Evolutionary conservation across 2,329 filamentous ascomycete species (phyloP).

Genomic region (Epicoccum nigrum): DNA sequence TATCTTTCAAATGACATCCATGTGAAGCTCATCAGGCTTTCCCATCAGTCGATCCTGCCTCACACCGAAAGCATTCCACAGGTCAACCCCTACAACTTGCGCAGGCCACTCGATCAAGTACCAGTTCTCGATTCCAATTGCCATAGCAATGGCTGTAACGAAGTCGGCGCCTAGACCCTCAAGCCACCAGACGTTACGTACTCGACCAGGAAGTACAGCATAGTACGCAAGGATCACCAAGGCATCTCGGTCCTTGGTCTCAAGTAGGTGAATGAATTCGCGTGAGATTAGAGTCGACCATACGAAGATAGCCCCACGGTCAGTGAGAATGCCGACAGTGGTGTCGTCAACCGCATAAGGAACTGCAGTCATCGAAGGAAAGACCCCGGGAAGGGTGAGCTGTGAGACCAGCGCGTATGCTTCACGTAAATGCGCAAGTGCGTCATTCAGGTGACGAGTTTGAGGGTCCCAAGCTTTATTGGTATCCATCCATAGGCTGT

Average conservation of each 20-base stretch:
- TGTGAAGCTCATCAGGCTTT: conserved; percentile 30
- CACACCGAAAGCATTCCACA: conserved; percentile 29
- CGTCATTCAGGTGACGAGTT: conserved; percentile 28
- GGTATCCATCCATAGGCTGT: conserved; percentile 33
- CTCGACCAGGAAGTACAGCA: conserved; percentile 43
- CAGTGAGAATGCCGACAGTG: conserved; percentile 36
- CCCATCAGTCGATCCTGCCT: conserved; percentile 29
- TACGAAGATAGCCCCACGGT: conserved; percentile 43
- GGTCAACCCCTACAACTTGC: conserved; percentile 34
- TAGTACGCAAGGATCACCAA: conserved; percentile 49
- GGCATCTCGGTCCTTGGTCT: conserved; percentile 38
- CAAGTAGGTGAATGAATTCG: conserved; percentile 39
- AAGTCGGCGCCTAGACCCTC: conserved; percentile 42
- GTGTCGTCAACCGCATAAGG: conserved; percentile 38
- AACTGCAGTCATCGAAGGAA: conserved; percentile 34
- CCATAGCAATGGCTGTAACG: conserved; percentile 42
- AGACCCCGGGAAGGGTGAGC: conserved; percentile 33
- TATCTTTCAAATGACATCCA: conserved; percentile 34
- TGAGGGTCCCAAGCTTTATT: conserved; percentile 18
- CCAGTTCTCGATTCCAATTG: conserved; percentile 39
- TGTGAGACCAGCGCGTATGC: conserved; percentile 40
- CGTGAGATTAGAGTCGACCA: conserved; percentile 38
- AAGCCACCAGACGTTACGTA: conserved; percentile 46
- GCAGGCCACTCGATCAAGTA: conserved; percentile 42
- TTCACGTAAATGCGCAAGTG: conserved; percentile 36